A percentile compares a stretch with the other conserved stretches of the same genome.
phyloP scores from a whole-genome alignment of 306 rosid species.

The Medicago arabica region DNA sequence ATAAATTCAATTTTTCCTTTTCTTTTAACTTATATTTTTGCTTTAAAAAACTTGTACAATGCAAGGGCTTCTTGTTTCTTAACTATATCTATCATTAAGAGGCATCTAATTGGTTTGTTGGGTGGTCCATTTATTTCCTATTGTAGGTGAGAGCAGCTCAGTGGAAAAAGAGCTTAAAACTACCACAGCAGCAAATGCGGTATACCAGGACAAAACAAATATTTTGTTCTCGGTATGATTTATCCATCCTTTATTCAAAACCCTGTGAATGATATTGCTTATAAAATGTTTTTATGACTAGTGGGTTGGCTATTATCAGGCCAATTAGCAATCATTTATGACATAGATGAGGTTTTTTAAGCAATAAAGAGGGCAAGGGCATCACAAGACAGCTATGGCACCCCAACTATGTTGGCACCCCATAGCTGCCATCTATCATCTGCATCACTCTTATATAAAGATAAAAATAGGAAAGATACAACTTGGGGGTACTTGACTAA shows the following conservation, averaged over 20 bases:
- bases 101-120: conserved; percentile 30
- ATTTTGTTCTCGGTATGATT: conserved; percentile 86
- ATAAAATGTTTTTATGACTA: conserved; percentile 26
- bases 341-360: neutral
- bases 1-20: neutral
- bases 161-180: conserved; percentile 87
- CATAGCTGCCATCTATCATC: too few relatives aligned
- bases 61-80: neutral
- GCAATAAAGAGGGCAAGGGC: too few relatives aligned
- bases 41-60: conserved; percentile 1
- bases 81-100: conserved; percentile 13
- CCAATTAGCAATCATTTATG: conserved; percentile 17
- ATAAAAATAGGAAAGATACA: too few relatives aligned
- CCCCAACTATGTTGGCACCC: too few relatives aligned
- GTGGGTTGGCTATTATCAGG: conserved; percentile 11
- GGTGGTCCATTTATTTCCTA: conserved; percentile 26
- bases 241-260: conserved; percentile 29
- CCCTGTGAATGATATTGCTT: conserved; percentile 21
- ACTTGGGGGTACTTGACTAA: too few relatives aligned
- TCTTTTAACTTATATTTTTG: neutral
- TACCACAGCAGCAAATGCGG: conserved; percentile 79
- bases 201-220: conserved; percentile 98
- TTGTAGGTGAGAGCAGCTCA: conserved; percentile 94
- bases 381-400: too few relatives aligned
- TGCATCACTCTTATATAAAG: too few relatives aligned